Base-by-base conservation (phyloP, 495 filamentous ascomycete species). In the Penicillium arizonense region DNA sequence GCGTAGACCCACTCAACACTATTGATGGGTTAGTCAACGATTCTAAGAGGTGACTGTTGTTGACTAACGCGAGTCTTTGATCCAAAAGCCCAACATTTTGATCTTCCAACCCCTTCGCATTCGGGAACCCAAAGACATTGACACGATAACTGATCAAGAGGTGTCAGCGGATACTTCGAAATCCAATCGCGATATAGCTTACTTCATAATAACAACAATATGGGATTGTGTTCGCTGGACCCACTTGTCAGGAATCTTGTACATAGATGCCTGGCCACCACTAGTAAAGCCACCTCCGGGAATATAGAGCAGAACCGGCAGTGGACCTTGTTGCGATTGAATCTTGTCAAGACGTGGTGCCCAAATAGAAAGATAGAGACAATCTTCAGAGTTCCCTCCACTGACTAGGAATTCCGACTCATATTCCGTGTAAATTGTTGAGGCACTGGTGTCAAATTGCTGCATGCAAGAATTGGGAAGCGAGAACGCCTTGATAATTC, bases 351-450 rank as follows among this genome's bases (percentile, higher is more conserved):
- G 11, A 2, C 14, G 23, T 10, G 52, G 52, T 35, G 65, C 53
- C 65, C 64, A 65, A 33, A 74, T 58, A 42, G 70, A 71, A 34
- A 74, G 59, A 21, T 53, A 63, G 24, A 74, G 54, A 45, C 70
- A 74, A 46, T 74, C 70, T 47, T 74, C 70, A 0, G 44, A 47
- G 36, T 43, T 54, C 0, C 44, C 52, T 0, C 52, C 52, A 32
- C 37, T 48, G 7, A 43, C n/a, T 6, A 48, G 21, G n/a, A 54
- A 48, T 7, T 37, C 44, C 10, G 28, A 41, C 14, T 47, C 52
- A 28, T 57, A 52, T 10, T 36, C 20, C 6, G 49, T 57, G 20
- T 52, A 57, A n/a, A 57, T 47, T 2, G 54, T 52, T 10, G 49
- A 52, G 14, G 36, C 21, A 36, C 44, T 44, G 8, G 26, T 34